Conservation (phyloP, 2,329 filamentous ascomycete species). For the Furcasterigmium sp. region DNA sequence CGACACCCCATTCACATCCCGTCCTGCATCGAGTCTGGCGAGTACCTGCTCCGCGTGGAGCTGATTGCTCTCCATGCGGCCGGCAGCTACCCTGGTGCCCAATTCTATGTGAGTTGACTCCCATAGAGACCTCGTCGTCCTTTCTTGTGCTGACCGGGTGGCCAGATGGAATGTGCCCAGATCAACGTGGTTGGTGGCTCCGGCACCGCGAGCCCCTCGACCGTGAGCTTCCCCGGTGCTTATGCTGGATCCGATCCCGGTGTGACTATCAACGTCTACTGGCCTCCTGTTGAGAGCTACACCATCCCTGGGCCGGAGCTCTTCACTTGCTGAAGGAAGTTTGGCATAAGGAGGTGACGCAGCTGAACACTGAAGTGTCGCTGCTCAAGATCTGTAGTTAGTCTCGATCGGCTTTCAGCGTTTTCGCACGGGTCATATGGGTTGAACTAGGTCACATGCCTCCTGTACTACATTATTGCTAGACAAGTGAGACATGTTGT, state of each 20-base stretch:
- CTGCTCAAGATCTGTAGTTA: too few species aligned
- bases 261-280: conserved; percentile 31
- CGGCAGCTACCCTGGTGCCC: conserved; percentile 30
- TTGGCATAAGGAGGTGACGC: too few species aligned
- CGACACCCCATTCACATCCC: conserved; percentile 45
- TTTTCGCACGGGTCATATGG: too few species aligned
- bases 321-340: conserved; percentile 18
- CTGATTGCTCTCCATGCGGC: conserved; percentile 50
- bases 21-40: conserved; percentile 39
- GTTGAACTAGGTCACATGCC: too few species aligned
- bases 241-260: conserved; percentile 30
- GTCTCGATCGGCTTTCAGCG: too few species aligned
- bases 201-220: conserved; percentile 21
- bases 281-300: conserved; percentile 17
- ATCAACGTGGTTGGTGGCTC: conserved; percentile 30
- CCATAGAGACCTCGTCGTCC: too few species aligned
- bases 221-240: conserved; percentile 30
- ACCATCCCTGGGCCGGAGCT: conserved; percentile 17
- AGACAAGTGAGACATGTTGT: too few species aligned
- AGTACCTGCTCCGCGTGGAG: conserved; percentile 53
- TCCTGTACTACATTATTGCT: too few species aligned
- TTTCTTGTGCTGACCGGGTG: background rate
- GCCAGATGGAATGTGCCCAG: conserved; percentile 38
- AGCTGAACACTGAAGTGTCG: too few species aligned
- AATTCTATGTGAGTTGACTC: conserved; percentile 32